Evolutionary conservation across 257 asterid genomes (phyloP).

Genomic region (Rubia yunnanensis): DNA sequence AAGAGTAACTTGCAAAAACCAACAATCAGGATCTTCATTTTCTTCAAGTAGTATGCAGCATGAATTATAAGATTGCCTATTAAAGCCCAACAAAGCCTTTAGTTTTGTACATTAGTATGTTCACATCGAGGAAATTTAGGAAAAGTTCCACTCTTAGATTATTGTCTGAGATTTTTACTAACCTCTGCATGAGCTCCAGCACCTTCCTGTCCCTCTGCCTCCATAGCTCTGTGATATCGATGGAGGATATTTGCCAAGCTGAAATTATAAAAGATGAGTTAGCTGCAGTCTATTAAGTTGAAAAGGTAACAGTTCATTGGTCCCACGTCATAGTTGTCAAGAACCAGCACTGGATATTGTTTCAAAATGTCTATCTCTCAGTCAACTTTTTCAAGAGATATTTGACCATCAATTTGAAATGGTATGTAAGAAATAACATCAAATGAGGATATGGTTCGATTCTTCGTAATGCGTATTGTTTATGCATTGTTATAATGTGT

Average conservation of each 20-base stretch:
- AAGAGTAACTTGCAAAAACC: not conserved
- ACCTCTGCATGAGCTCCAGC: slow-evolving; percentile 16
- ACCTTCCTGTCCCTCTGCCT: slow-evolving; percentile 17
- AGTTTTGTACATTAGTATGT: not conserved
- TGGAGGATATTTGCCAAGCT: slow-evolving; percentile 19
- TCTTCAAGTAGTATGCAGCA: not conserved
- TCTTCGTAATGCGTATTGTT: not conserved
- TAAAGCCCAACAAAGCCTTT: not conserved
- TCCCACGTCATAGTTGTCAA: not conserved
- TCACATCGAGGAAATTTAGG: too few relatives aligned
- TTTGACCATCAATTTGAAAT: not conserved
- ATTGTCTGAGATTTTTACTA: not conserved
- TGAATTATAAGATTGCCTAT: not conserved
- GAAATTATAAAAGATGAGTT: not conserved
- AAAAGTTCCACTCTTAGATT: not conserved
- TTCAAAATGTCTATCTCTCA: not conserved
- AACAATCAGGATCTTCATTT: not conserved
- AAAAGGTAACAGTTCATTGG: not conserved
- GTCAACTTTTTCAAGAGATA: not conserved
- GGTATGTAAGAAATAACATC: not conserved
- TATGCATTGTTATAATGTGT: not conserved
- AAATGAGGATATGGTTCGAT: not conserved
- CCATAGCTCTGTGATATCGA: slow-evolving; percentile 12
- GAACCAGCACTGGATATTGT: not conserved
- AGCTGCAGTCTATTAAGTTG: not conserved